Evolutionary conservation across 1,139 yeast genomes (phyloP), one percentile per base, ranked within the genome.

Genomic region (Schwanniomyces etchellsii): DNA sequence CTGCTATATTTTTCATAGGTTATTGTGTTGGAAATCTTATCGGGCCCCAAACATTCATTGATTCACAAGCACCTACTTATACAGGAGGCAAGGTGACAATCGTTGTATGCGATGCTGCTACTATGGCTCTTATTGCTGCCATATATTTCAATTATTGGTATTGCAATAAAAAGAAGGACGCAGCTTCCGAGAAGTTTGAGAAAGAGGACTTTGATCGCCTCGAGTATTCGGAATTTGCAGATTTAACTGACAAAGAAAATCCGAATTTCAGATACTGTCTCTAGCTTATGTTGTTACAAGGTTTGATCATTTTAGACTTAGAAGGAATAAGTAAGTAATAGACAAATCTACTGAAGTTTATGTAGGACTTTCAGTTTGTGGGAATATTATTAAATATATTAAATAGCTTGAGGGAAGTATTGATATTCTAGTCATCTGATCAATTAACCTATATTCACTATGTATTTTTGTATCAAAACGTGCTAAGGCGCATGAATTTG

Each of bases 31-130:
- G 91, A 16, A 81, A 81, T 39, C 58, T 81, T 28, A 62, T 77
- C 29, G 89, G 89, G 4, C 88, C 89, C 2, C 86, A 79, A 48
- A 67, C 81, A 28, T 81, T 79, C 48, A 59, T 71, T 37, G 57
- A 57, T 0, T 39, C 41, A 5, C 73, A 77, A 42, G 74, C 75
- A 1, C 86, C 86, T n/a, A 46, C 40, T 10, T 77, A 75, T 42
- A 43, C 48, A 2, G 62, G 70, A 3, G 82, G 77, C 3, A 61
- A 64, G 35, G 50, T 56, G 10, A 47, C 60, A 12, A 55, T 65
- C 33, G 64, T 60, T 18, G 57, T 54, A 4, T 57, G 60, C 39
- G 48, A 53, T 28, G 7, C 13, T 17, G 31, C 20, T 3, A 20
- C 31, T 5, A 24, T 32, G 14, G 15, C 25, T 12, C 5, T 32